Evolutionary conservation across 1,284 basidiomycete species (phyloP).

Genomic region (Puccinia horiana): DNA sequence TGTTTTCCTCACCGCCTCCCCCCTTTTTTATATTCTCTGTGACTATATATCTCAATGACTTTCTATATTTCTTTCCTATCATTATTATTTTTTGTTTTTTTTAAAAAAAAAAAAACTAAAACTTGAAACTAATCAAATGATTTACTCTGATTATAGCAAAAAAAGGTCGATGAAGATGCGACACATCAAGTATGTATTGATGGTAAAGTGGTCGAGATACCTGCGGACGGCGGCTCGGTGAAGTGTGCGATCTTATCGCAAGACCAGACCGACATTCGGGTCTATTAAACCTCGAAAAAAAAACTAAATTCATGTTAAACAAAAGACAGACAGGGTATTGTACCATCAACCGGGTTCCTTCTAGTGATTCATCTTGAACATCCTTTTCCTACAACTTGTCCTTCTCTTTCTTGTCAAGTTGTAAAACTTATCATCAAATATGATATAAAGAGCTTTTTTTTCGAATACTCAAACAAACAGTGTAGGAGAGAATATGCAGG

Average conservation of each 20-base stretch:
- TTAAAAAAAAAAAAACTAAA: background rate
- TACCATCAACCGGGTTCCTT: background rate
- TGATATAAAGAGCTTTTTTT: too few species aligned
- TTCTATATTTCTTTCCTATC: background rate
- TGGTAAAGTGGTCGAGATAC: constrained; percentile 33
- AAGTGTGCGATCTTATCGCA: constrained; percentile 1
- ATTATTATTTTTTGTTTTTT: constrained; percentile 2
- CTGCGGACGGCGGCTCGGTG: constrained; percentile 2
- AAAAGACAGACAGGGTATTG: too few species aligned
- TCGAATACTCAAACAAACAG: too few species aligned
- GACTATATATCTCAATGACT: background rate
- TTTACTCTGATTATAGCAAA: background rate
- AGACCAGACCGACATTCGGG: background rate
- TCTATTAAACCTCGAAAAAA: background rate
- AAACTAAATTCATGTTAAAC: background rate
- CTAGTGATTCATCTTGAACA: too few species aligned
- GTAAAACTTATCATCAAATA: too few species aligned
- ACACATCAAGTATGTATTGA: constrained; percentile 38
- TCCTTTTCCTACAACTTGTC: too few species aligned
- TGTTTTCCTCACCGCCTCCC: background rate
- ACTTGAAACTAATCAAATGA: background rate
- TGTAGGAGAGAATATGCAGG: too few species aligned
- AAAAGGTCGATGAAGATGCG: background rate
- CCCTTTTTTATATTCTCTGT: background rate
- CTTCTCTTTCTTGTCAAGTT: too few species aligned